These are phyloP conservation scores for Setomelanomma holmii DNA, from an alignment of 2,329 filamentous ascomycete species.

Conservation along the genomic window DNA sequence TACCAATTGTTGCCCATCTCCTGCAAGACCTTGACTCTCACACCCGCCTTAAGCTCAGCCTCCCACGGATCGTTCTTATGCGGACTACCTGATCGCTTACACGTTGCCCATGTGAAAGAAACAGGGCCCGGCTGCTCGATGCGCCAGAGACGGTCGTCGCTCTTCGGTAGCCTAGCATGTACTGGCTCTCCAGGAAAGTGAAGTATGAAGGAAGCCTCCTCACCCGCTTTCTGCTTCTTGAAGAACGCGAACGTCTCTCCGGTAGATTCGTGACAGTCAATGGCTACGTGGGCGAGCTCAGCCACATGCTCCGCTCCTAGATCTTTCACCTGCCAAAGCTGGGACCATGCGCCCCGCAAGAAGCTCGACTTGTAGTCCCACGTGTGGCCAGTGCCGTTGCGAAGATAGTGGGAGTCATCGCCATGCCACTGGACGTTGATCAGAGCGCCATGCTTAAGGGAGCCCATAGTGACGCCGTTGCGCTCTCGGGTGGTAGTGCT, in stretches of 20 bases:
- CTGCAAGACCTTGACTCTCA: slow-evolving; percentile 31
- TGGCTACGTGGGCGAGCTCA: slow-evolving; percentile 15
- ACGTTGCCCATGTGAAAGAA: slow-evolving; percentile 24
- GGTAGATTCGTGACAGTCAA: slow-evolving; percentile 25
- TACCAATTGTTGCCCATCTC: slow-evolving; percentile 35
- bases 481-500: slow-evolving; percentile 10
- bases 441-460: slow-evolving; percentile 11
- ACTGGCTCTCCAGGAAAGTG: slow-evolving; percentile 21
- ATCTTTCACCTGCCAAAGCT: slow-evolving; percentile 19
- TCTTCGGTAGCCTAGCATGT: slow-evolving; percentile 12
- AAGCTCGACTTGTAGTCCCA: slow-evolving; percentile 19
- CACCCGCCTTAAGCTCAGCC: slow-evolving; percentile 27
- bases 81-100: slow-evolving; percentile 29
- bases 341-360: slow-evolving; percentile 20
- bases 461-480: slow-evolving; percentile 14
- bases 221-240: slow-evolving; percentile 23
- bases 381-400: slow-evolving; percentile 4
- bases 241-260: slow-evolving; percentile 36
- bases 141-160: background rate
- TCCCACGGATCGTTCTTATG: slow-evolving; percentile 34
- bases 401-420: slow-evolving; percentile 30
- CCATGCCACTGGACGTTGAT: slow-evolving; percentile 21
- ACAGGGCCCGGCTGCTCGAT: background rate
- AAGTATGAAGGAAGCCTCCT: slow-evolving; percentile 24
- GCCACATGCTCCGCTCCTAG: background rate